Percentiles rank a stretch among this genome's conserved stretches.
phyloP scores from a whole-genome alignment of 306 rosid genomes.

The Hylodesmum podocarpum region DNA sequence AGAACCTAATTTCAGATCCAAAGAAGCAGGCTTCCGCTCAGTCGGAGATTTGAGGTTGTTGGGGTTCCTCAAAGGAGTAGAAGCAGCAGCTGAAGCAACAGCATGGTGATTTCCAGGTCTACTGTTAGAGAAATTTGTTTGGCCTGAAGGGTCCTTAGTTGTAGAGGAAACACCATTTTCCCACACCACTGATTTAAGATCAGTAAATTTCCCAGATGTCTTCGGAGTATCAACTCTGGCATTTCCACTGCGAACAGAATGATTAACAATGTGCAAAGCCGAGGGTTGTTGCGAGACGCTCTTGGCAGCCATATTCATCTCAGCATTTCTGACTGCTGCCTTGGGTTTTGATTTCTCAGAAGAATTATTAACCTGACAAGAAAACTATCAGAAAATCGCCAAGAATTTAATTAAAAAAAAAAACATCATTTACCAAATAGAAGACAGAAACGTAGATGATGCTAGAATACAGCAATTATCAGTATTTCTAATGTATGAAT shows the following conservation, averaged over 20 bases:
- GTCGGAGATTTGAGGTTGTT: constrained; percentile 54
- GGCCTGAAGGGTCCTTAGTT: constrained; percentile 70
- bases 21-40: constrained; percentile 63
- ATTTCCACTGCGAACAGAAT: constrained; percentile 67
- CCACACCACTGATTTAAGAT: constrained; percentile 79
- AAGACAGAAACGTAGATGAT: background rate
- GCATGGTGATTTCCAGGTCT: constrained; percentile 64
- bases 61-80: constrained; percentile 69
- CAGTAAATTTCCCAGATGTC: constrained; percentile 91
- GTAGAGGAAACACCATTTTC: constrained; percentile 74
- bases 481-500: background rate
- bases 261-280: constrained; percentile 52
- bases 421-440: background rate
- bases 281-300: constrained; percentile 61
- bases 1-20: constrained; percentile 71
- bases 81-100: constrained; percentile 59
- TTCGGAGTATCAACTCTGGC: constrained; percentile 70
- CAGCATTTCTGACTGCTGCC: constrained; percentile 55
- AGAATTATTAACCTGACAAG: constrained; percentile 62
- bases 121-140: constrained; percentile 52
- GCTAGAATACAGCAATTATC: background rate
- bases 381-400: constrained; percentile 20
- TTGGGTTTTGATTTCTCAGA: constrained; percentile 90
- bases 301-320: constrained; percentile 60
- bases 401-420: background rate